Evolutionary conservation across 352 stramenopile species (phyloP).

Genomic region (Pythium folliculosum): DNA sequence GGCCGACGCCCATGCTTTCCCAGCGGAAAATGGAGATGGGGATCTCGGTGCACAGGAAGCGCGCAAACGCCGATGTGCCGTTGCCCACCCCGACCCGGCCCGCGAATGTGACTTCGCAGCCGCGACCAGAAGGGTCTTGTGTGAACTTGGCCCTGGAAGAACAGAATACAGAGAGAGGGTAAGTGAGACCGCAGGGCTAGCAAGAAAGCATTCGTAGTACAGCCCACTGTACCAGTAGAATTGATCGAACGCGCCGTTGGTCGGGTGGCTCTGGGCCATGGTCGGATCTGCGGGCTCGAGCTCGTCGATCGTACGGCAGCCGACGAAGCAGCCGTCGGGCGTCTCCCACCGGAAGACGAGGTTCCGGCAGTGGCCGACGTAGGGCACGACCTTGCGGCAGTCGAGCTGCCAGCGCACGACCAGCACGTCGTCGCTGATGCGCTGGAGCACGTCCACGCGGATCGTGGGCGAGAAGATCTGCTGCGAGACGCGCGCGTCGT

Average conservation of each 20-base stretch:
- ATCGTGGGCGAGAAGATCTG: conserved; percentile 31
- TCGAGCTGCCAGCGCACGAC: conserved; percentile 33
- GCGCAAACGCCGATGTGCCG: conserved; percentile 26
- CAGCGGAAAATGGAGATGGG: conserved; percentile 35
- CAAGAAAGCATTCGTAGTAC: too few species aligned
- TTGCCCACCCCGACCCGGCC: conserved; percentile 30
- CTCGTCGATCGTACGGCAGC: conserved; percentile 34
- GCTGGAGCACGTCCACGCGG: conserved; percentile 27
- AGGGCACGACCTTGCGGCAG: conserved; percentile 25
- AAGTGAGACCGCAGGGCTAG: not conserved
- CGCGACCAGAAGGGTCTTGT: conserved; percentile 4
- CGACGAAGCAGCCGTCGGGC: conserved; percentile 30
- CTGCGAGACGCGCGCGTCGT: conserved; percentile 14
- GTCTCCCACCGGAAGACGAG: conserved; percentile 33
- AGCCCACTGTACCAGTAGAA: conserved; percentile 32
- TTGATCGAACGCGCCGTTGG: conserved; percentile 30
- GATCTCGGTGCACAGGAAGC: conserved; percentile 34
- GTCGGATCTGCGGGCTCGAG: conserved; percentile 2
- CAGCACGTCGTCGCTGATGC: conserved; percentile 30
- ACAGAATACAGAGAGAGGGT: not conserved
- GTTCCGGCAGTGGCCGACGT: conserved; percentile 28
- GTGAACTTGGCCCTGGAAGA: conserved; percentile 27
- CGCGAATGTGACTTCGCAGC: conserved; percentile 29
- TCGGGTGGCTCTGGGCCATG: conserved; percentile 16
- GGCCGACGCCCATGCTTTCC: conserved; percentile 32